phyloP scores from a whole-genome alignment of 108 stramenopile genomes.

The Pelagomonas calceolata region DNA sequence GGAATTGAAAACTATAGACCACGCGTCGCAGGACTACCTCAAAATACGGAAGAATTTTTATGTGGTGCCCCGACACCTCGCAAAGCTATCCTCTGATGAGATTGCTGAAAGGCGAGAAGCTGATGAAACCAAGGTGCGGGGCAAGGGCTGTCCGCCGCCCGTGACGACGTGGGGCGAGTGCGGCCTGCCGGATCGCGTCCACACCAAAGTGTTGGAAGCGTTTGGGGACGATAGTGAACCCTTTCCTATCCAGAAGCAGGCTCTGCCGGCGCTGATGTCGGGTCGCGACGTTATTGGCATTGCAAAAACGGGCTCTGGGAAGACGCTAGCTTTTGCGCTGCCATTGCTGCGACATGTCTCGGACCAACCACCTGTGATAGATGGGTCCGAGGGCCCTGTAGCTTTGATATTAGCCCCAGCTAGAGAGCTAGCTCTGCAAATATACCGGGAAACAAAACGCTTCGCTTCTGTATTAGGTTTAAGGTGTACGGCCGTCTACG shows the following conservation, averaged over 20 bases:
- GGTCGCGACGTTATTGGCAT: constrained; percentile 97
- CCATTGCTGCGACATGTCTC: constrained; percentile 86
- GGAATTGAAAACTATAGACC: constrained; percentile 87
- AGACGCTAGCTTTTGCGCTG: constrained; percentile 87
- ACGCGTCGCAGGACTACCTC: constrained; percentile 73
- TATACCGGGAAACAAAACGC: constrained; percentile 61
- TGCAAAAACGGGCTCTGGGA: constrained; percentile 94
- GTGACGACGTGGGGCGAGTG: constrained; percentile 79
- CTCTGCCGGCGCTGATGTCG: constrained; percentile 91
- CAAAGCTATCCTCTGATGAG: constrained; percentile 51
- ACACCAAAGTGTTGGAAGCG: constrained; percentile 50
- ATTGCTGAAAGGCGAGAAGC: constrained; percentile 54
- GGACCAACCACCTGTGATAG: constrained; percentile 79
- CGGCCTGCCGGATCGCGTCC: constrained; percentile 74
- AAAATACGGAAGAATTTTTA: constrained; percentile 84
- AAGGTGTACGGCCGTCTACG: constrained; percentile 84
- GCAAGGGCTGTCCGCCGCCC: constrained; percentile 79
- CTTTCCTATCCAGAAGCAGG: constrained; percentile 93
- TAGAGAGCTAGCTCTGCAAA: constrained; percentile 90
- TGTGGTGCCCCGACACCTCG: constrained; percentile 70
- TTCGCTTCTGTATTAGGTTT: constrained; percentile 27
- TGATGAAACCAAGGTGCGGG: constrained; percentile 73
- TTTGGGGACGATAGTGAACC: constrained; percentile 51
- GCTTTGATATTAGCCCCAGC: constrained; percentile 91
- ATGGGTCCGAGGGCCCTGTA: constrained; percentile 86